A percentile compares a stretch with the other conserved stretches of the same genome.
phyloP scores from a whole-genome alignment of 2,329 filamentous ascomycete species.

The Ascochyta koolunga region DNA sequence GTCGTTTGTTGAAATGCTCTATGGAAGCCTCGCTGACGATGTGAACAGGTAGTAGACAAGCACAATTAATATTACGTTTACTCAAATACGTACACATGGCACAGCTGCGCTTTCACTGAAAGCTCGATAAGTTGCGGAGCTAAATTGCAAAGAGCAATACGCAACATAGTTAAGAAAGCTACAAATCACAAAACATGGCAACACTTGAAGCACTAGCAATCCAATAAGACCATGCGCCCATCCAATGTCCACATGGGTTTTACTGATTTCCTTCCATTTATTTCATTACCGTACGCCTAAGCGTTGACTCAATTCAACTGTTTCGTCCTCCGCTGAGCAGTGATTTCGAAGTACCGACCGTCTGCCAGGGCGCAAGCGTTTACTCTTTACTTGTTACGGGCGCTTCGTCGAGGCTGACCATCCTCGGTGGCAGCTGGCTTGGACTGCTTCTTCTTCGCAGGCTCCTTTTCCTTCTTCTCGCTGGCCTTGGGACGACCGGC shows the following conservation, averaged over 20 bases:
- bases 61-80: constrained; percentile 1
- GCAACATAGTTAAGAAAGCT: not conserved
- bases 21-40: not conserved
- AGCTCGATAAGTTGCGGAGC: not conserved
- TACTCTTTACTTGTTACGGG: constrained; percentile 43
- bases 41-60: constrained; percentile 8
- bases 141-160: not conserved
- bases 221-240: not conserved
- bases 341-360: not conserved
- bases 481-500: constrained; percentile 52
- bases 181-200: constrained; percentile 1
- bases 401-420: constrained; percentile 56
- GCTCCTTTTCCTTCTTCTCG: constrained; percentile 49
- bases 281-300: constrained; percentile 10
- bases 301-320: not conserved
- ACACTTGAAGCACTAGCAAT: not conserved
- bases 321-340: not conserved
- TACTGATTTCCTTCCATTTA: not conserved
- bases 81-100: not conserved
- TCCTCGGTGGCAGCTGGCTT: constrained; percentile 58
- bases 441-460: constrained; percentile 51
- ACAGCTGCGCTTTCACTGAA: not conserved
- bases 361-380: not conserved
- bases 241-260: not conserved
- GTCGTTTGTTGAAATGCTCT: not conserved